These are phyloP conservation scores for Cenchrus purpureus DNA, from an alignment of 176 grass and related monocot species.

Conservation along the genomic window DNA sequence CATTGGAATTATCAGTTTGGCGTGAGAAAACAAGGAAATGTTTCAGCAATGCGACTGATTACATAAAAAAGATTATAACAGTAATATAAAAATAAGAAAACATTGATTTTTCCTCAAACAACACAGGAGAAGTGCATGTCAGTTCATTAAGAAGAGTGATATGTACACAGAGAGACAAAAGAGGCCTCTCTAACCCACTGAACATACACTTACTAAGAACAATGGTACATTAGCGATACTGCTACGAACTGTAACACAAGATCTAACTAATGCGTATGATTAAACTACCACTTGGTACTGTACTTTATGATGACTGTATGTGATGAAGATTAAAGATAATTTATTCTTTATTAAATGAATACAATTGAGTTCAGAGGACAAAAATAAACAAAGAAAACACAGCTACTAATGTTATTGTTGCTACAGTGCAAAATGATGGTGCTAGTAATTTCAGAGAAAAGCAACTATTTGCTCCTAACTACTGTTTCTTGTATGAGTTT, in stretches of 20 bases:
- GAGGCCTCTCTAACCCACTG: too few relatives aligned
- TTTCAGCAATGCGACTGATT: background rate
- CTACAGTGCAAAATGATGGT: background rate
- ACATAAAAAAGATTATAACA: slow-evolving; percentile 1
- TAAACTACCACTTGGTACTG: background rate
- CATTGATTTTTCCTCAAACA: background rate
- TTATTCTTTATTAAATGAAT: background rate
- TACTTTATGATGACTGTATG: background rate
- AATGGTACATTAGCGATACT: background rate
- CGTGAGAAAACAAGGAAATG: background rate
- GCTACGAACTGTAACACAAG: background rate
- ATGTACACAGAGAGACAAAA: too few relatives aligned
- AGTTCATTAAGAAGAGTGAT: too few relatives aligned
- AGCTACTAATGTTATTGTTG: background rate
- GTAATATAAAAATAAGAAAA: slow-evolving; percentile 21
- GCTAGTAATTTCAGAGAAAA: too few relatives aligned
- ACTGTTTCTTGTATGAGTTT: too few relatives aligned
- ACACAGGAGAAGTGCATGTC: too few relatives aligned
- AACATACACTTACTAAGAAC: too few relatives aligned
- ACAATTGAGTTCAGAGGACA: background rate
- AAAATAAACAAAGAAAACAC: background rate
- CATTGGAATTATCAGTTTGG: background rate
- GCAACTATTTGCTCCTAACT: too few relatives aligned
- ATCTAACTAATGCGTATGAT: background rate
- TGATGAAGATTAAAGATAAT: background rate